Percentiles rank a stretch among this genome's conserved stretches.
Conservation (phyloP, 2,329 filamentous ascomycete species). For the Calonectria honghensis region DNA sequence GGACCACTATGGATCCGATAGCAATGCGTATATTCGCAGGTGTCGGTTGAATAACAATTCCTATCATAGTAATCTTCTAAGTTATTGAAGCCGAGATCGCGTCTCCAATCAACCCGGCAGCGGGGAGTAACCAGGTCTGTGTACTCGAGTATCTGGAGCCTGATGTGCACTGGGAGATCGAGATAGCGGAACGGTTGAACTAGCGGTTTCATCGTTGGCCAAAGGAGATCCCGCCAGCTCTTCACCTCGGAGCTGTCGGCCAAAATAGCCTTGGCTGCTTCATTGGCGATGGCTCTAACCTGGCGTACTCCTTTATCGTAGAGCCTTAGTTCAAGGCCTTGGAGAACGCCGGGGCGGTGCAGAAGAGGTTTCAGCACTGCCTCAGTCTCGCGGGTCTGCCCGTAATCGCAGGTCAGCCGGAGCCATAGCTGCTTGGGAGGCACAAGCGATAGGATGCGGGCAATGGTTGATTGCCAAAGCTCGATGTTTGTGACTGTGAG, state of each 20-base stretch:
- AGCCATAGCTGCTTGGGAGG: background rate
- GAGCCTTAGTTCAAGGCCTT: background rate
- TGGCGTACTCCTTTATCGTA: rapidly evolving
- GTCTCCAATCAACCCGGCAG: background rate
- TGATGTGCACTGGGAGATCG: conserved; percentile 85
- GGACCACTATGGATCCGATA: background rate
- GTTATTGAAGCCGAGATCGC: background rate
- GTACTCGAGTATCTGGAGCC: conserved; percentile 93
- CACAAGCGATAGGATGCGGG: background rate
- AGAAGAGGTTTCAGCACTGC: background rate
- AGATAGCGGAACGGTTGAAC: background rate
- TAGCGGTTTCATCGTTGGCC: conserved; percentile 81
- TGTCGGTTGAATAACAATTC: background rate
- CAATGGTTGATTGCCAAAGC: background rate
- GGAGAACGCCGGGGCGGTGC: background rate
- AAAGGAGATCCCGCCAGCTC: conserved; percentile 54
- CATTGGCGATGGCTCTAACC: background rate
- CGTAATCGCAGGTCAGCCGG: background rate
- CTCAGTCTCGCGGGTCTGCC: background rate
- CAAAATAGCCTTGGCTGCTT: background rate
- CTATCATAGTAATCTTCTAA: background rate
- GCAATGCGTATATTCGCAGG: background rate
- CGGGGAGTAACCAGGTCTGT: background rate
- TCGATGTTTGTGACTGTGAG: too few species aligned
- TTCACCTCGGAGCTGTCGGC: background rate